Evolutionary conservation across 306 rosid genomes (phyloP).

Genomic region (Ormosia semicastrata): DNA sequence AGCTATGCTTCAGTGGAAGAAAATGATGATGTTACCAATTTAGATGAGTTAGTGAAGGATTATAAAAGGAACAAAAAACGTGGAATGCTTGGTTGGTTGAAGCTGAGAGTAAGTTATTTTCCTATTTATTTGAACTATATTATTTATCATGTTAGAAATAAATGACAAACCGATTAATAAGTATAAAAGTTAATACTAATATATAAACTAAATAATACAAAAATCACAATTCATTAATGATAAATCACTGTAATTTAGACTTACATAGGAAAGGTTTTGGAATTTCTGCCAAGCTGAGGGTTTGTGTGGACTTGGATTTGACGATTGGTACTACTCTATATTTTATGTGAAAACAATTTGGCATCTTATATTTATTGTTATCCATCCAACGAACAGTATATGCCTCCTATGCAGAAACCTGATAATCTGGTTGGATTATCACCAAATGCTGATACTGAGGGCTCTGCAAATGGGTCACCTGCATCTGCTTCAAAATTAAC

Average conservation of each 20-base stretch:
- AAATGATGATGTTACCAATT: constrained; percentile 54
- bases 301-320: constrained; percentile 12
- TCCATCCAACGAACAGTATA: constrained; percentile 1
- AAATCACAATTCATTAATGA: neutral
- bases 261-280: neutral
- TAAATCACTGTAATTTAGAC: neutral
- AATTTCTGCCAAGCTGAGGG: neutral
- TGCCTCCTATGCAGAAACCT: constrained; percentile 60
- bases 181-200: neutral
- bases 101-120: constrained; percentile 54
- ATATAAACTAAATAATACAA: neutral
- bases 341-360: constrained; percentile 5
- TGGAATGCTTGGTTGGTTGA: constrained; percentile 91
- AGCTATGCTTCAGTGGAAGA: constrained; percentile 62
- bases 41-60: constrained; percentile 75
- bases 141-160: neutral
- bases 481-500: constrained; percentile 54
- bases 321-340: neutral
- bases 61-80: constrained; percentile 62
- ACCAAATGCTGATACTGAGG: constrained; percentile 55
- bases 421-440: constrained; percentile 56
- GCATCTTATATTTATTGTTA: constrained; percentile 6
- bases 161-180: neutral
- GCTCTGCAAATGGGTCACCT: constrained; percentile 65
- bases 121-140: constrained; percentile 22